A percentile compares a stretch with the other conserved stretches of the same genome.
phyloP scores from a whole-genome alignment of 225 moss, liverwort and hornwort genomes.

The Pseudisothecium myosuroides region DNA sequence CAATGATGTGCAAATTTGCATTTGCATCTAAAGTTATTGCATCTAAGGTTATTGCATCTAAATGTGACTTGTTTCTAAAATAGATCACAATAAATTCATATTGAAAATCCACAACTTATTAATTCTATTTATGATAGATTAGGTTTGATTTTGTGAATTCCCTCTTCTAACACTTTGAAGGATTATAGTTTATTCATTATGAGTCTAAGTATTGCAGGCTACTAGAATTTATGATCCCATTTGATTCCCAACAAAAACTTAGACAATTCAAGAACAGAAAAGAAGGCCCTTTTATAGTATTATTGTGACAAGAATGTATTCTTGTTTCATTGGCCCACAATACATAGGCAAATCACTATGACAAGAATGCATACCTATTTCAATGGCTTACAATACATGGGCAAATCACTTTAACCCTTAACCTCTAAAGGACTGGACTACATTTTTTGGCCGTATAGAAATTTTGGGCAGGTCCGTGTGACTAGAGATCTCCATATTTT shows the following conservation, averaged over 20 bases:
- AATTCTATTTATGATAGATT: background rate
- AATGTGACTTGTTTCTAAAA: background rate
- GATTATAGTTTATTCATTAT: background rate
- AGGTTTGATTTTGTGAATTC: background rate
- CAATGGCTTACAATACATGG: no score
- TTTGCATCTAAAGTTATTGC: background rate
- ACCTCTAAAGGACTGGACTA: no score
- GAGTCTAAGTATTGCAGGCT: no score
- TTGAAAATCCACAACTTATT: background rate
- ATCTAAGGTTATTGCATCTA: background rate
- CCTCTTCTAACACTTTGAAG: background rate
- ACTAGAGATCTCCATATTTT: no score
- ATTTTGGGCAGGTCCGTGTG: no score
- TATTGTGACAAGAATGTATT: no score
- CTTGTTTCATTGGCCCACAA: no score
- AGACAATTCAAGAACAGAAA: background rate
- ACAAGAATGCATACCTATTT: no score
- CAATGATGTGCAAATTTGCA: background rate
- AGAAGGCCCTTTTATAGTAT: rapidly evolving
- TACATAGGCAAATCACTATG: background rate
- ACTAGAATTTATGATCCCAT: background rate
- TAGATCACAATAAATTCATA: rapidly evolving
- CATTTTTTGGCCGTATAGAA: no score
- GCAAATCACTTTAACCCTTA: no score
- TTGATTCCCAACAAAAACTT: background rate